Base-by-base conservation (phyloP, 2,329 filamentous ascomycete species). In the Cladosporium sphaerospermum region DNA sequence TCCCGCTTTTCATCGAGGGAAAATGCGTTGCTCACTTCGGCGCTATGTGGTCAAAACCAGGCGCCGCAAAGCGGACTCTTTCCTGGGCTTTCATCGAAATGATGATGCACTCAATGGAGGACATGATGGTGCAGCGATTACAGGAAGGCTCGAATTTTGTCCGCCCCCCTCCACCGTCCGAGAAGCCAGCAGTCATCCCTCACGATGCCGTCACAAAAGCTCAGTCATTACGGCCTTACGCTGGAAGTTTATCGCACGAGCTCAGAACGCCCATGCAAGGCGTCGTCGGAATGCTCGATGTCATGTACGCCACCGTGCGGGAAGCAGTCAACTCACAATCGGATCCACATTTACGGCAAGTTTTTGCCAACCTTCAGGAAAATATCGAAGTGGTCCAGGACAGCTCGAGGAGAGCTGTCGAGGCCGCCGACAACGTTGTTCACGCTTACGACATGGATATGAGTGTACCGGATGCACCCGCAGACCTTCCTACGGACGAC, bases 361-460 rank as follows among this genome's bases (percentile, higher is more conserved):
- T 86, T 41, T 83, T 88, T 57, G 75, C 81, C 54, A 76, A 77
- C 19, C 72, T 88, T 49, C 84, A 82, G 64, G 79, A 81, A 55
- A 85, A 84, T 59, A 88, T 88, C 57, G 84, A 88, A 67, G 78
- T 81, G 47, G 82, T 86, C 42, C 85, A 88, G 76, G 85, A 88
- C 63, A 87, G 83, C 64, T 85, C 85, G 52, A 78, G 83, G 63
- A 76, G 85, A 55, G 85, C 85, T 1, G 82, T 88, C 3, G 85
- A 88, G 67, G 85, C 85, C 16, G 85, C 85, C 7, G 85, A 88
- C 65, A 88, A 88, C 60, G 84, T 88, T 14, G 84, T 88, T 9
- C 83, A 88, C 67, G 85, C 85, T 10, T 87, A 87, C 61, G 85
- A 88, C 62, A 79, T 88, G 68, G 84, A 88, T 62, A 85, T 88